A percentile compares a stretch with the other conserved stretches of the same genome.
phyloP scores from a whole-genome alignment of 2,329 filamentous ascomycete genomes.

The Penicillium sp. region DNA sequence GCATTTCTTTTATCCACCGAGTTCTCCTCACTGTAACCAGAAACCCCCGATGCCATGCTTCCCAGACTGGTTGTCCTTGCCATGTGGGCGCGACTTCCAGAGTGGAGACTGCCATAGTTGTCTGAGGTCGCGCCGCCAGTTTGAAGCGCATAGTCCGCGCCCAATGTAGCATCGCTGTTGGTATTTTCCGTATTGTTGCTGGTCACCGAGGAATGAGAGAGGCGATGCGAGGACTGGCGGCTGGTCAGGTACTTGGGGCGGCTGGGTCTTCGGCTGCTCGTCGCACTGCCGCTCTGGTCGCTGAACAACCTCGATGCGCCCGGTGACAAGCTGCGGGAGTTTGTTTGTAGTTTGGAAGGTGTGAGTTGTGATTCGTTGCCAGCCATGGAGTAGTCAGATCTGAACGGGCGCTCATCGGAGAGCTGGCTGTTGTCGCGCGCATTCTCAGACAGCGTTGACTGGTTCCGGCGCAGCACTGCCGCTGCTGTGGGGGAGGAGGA shows the following conservation, averaged over 20 bases:
- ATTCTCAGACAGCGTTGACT: slow-evolving; percentile 32
- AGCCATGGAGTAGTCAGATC: slow-evolving; percentile 21
- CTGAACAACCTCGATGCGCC: slow-evolving; percentile 27
- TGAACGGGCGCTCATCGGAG: slow-evolving; percentile 24
- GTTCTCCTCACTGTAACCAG: slow-evolving; percentile 54
- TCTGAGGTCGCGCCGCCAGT: slow-evolving; percentile 72
- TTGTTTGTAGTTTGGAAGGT: slow-evolving; percentile 26
- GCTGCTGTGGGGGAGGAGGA: slow-evolving; percentile 49
- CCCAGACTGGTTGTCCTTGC: slow-evolving; percentile 81
- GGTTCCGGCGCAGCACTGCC: slow-evolving; percentile 44
- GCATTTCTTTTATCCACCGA: slow-evolving; percentile 45
- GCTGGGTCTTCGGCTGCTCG: slow-evolving; percentile 37
- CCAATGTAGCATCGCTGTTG: slow-evolving; percentile 71
- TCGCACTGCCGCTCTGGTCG: slow-evolving; percentile 29
- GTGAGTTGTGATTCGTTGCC: slow-evolving; percentile 30
- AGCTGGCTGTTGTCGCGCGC: slow-evolving; percentile 19
- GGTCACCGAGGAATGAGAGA: slow-evolving; percentile 59
- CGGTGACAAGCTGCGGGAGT: slow-evolving; percentile 31
- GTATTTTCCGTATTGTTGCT: slow-evolving; percentile 61
- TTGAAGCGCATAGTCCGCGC: slow-evolving; percentile 78
- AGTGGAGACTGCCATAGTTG: slow-evolving; percentile 23
- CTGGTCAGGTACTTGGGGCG: slow-evolving; percentile 59
- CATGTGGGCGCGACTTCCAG: slow-evolving; percentile 49
- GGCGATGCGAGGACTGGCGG: slow-evolving; percentile 58
- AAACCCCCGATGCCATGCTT: slow-evolving; percentile 79